Percentiles rank a stretch among this genome's conserved stretches.
Evolutionary conservation across 1,284 basidiomycete species (phyloP).

Genomic region (Cryptococcus sp.): DNA sequence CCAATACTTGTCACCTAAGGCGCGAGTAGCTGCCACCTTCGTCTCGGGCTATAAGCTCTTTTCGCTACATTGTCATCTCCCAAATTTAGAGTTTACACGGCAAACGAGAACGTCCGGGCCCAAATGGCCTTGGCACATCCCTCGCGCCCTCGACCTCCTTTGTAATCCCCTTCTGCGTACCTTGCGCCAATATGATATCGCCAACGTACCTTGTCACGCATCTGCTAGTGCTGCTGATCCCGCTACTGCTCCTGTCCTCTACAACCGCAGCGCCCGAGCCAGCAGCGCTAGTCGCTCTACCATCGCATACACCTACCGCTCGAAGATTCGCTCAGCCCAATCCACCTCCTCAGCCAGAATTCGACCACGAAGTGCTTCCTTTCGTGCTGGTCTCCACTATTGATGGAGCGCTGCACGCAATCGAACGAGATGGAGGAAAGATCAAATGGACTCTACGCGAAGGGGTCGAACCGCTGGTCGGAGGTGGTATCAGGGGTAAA

Average conservation of each 20-base stretch:
- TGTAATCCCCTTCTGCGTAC: not conserved
- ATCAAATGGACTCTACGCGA: conserved; percentile 45
- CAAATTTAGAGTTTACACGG: no score
- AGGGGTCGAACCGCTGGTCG: conserved; percentile 47
- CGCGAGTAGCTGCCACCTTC: no score
- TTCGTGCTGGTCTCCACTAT: conserved; percentile 51
- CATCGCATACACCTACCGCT: conserved; percentile 9
- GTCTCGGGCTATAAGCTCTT: no score
- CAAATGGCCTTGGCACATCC: conserved; percentile 11
- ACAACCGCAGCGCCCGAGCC: conserved; percentile 15
- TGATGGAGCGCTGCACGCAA: conserved; percentile 51
- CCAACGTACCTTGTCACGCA: conserved; percentile 3
- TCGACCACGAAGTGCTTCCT: conserved; percentile 50
- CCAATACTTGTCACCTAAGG: no score
- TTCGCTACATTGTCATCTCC: no score
- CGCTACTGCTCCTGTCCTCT: conserved; percentile 10
- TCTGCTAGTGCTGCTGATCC: conserved; percentile 4
- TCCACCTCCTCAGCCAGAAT: conserved; percentile 21
- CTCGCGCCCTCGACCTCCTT: conserved; percentile 1
- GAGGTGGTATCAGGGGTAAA: conserved; percentile 39
- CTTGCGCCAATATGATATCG: no score
- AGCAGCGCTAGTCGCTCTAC: conserved; percentile 18
- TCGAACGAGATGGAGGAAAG: conserved; percentile 47
- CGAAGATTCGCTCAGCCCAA: conserved; percentile 7
- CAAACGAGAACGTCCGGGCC: not conserved